Conservation (phyloP, 2,329 filamentous ascomycete species). For the Fusarium sacchari region DNA sequence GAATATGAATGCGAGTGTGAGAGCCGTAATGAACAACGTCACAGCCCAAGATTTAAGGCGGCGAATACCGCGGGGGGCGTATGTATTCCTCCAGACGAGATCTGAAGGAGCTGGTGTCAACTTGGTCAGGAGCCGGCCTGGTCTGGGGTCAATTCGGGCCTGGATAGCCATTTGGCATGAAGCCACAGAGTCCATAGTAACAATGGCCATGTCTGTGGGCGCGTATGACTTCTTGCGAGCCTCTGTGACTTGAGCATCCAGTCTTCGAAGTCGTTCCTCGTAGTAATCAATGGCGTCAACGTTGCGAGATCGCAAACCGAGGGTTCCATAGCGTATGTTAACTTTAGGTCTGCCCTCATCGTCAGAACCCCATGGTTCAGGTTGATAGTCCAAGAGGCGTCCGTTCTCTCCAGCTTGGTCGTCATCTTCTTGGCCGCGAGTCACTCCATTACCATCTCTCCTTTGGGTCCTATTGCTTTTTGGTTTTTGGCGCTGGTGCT, state of each 20-base stretch:
- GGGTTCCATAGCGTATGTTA: conserved; percentile 80
- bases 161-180: conserved; percentile 96
- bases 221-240: conserved; percentile 80
- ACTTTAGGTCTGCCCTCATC: conserved; percentile 71
- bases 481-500: conserved; percentile 29
- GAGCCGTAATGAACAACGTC: conserved; percentile 81
- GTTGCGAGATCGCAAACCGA: conserved; percentile 75
- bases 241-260: conserved; percentile 78
- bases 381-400: conserved; percentile 65
- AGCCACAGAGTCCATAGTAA: conserved; percentile 96
- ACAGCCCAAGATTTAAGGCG: conserved; percentile 85
- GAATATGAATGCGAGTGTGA: conserved; percentile 89
- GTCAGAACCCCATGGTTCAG: conserved; percentile 42
- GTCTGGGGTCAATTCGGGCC: conserved; percentile 89
- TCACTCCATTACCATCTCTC: conserved; percentile 21
- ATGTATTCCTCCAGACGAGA: conserved; percentile 96
- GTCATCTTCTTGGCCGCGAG: conserved; percentile 48
- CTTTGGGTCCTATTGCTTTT: not conserved
- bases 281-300: conserved; percentile 96
- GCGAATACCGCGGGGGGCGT: conserved; percentile 77
- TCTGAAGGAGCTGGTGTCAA: conserved; percentile 89
- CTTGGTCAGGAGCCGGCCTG: conserved; percentile 85
- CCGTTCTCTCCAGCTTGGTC: conserved; percentile 65
- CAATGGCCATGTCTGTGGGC: conserved; percentile 87
- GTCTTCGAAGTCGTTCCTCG: conserved; percentile 80